phyloP scores from a whole-genome alignment of 768 basidiomycete genomes.

The Podaxis sp. region DNA sequence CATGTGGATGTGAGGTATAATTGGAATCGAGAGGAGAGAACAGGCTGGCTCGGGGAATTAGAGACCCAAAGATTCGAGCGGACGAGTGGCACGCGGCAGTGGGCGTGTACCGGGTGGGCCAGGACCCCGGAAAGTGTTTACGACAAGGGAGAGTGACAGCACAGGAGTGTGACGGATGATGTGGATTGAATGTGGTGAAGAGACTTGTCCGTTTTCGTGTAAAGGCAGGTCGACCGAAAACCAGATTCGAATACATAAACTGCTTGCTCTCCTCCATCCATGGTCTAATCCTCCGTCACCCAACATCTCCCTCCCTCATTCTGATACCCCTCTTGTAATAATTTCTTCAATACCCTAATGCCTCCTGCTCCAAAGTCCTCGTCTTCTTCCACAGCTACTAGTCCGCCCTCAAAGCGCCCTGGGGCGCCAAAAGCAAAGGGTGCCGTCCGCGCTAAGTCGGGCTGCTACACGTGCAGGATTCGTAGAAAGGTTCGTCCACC shows the following conservation, averaged over 20 bases:
- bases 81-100: conserved; percentile 1
- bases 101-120: not conserved
- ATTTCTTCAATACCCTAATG: conserved; percentile 24
- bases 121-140: conserved; percentile 5
- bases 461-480: conserved; percentile 87
- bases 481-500: conserved; percentile 66
- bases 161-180: conserved; percentile 1
- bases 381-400: conserved; percentile 34
- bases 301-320: conserved; percentile 18
- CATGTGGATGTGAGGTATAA: not conserved
- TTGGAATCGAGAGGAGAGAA: not conserved
- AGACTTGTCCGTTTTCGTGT: conserved; percentile 1
- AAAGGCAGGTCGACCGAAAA: not conserved
- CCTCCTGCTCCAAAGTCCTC: conserved; percentile 44
- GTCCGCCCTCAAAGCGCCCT: conserved; percentile 15
- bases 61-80: conserved; percentile 6
- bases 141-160: not conserved
- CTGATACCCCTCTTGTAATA: not conserved
- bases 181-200: not conserved
- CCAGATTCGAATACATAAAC: conserved; percentile 6
- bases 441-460: conserved; percentile 81
- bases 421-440: conserved; percentile 76
- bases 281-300: conserved; percentile 17
- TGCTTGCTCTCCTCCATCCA: not conserved
- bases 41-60: conserved; percentile 9